Base-by-base conservation (phyloP, 1,284 basidiomycete genomes). In the Neolentinus lepideus region DNA sequence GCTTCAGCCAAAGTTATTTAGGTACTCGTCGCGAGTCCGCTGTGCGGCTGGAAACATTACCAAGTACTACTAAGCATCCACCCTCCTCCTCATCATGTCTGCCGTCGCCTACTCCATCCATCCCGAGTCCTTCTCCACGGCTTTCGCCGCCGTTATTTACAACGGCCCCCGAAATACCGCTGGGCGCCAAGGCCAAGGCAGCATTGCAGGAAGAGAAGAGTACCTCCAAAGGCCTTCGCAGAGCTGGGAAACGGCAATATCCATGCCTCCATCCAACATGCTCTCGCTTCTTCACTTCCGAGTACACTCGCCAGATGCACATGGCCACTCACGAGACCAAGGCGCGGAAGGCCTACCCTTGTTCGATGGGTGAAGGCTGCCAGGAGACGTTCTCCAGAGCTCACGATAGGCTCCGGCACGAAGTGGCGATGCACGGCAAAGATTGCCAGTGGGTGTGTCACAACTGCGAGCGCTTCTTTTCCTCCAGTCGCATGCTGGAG, bases 331-430 rank as follows among this genome's bases (percentile, higher is more conserved):
- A 33, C 27, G 38, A 43, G 4, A 33, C 33, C 24, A 31, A 52
- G 27, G n/a, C 27, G 26, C 33, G 29, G 4, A 52, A 36, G 33
- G 10, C 33, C 2, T 57, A 58, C 55, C 48, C 55, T 14, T 60
- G 59, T 22, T 53, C 59, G 21, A 58, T 58, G 55, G 55, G 57
- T n/a, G 57, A 43, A 16, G 38, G 38, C 16, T 43, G 38, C 16
- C 6, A 4, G 38, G 47, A 50, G 47, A 29, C 27, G 47, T 50
- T 50, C 47, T 50, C 47, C 14, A 25, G 47, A 16, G 27, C 22
- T 6, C 47, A 50, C 47, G 47, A 50, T 50, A 25, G 22, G 47
- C 47, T 50, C 22, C 47, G 47, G 47, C 47, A 50, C 47, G 47
- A 50, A 50, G 47, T 50, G 11, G 47, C 47, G 8, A 25, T 26